A percentile compares a stretch with the other conserved stretches of the same genome.
phyloP scores from a whole-genome alignment of 768 basidiomycete genomes.

The Clathrus columnatus region DNA sequence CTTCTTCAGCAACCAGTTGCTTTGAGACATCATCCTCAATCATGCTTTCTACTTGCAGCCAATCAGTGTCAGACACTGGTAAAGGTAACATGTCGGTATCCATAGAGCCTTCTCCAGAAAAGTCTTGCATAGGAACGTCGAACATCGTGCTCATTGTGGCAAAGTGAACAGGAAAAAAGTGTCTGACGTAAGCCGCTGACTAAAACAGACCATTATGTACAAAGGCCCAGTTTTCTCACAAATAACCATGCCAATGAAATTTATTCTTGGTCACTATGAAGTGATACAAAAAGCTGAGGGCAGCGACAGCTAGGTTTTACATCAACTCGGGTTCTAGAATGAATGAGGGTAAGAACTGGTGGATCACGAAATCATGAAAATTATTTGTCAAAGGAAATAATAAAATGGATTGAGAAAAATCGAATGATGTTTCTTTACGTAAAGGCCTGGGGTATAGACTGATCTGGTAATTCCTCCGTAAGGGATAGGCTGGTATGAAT shows the following conservation, averaged over 20 bases:
- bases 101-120: conserved; percentile 7
- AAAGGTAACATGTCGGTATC: conserved; percentile 8
- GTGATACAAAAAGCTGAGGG: too few relatives aligned
- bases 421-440: too few relatives aligned
- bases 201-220: background rate
- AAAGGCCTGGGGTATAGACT: too few relatives aligned
- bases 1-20: background rate
- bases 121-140: conserved; percentile 6
- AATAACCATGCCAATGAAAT: background rate
- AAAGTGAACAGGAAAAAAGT: background rate
- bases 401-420: too few relatives aligned
- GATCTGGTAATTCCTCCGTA: too few relatives aligned
- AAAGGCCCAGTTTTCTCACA: background rate
- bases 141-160: conserved; percentile 4
- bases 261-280: too few relatives aligned
- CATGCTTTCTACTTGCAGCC: conserved; percentile 11
- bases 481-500: too few relatives aligned
- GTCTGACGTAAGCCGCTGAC: background rate
- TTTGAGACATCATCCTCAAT: conserved; percentile 6
- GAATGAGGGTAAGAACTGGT: too few relatives aligned
- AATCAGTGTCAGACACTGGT: conserved; percentile 4
- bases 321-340: too few relatives aligned
- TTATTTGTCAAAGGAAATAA: too few relatives aligned
- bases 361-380: too few relatives aligned
- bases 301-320: too few relatives aligned